A percentile compares a stretch with the other conserved stretches of the same genome.
These are phyloP conservation scores for Xerocomellus intermedius DNA, from an alignment of 768 basidiomycete species.

Conservation along the genomic window DNA sequence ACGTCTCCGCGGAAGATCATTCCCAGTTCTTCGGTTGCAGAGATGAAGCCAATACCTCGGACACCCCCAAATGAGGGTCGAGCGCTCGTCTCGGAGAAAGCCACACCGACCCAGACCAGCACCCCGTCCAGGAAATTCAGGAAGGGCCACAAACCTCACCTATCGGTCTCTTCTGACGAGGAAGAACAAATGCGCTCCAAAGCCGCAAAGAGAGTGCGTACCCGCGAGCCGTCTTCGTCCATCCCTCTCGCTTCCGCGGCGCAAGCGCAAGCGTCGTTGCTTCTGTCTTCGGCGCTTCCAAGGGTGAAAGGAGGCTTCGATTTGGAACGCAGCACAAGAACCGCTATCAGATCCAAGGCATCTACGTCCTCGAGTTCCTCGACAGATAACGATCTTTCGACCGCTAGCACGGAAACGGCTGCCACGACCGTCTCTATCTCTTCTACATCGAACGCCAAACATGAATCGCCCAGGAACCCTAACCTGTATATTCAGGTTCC, in stretches of 20 bases:
- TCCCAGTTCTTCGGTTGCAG: not conserved
- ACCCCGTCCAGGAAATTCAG: slow-evolving; percentile 22
- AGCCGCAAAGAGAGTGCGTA: slow-evolving; percentile 61
- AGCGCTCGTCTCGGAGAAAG: slow-evolving; percentile 12
- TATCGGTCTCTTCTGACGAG: slow-evolving; percentile 68
- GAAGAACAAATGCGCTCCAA: slow-evolving; percentile 65
- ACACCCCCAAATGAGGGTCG: slow-evolving; percentile 26
- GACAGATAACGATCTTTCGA: slow-evolving; percentile 35
- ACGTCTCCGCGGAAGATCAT: slow-evolving; percentile 7
- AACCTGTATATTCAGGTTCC: slow-evolving; percentile 19
- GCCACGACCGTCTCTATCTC: slow-evolving; percentile 26
- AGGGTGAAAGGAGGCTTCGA: slow-evolving; percentile 13
- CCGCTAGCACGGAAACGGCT: slow-evolving; percentile 31
- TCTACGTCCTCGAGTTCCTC: slow-evolving; percentile 30
- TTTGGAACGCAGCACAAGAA: slow-evolving; percentile 18
- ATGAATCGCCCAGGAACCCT: slow-evolving; percentile 21
- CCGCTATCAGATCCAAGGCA: slow-evolving; percentile 21
- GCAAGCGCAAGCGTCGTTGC: slow-evolving; percentile 20
- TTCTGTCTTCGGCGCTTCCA: slow-evolving; percentile 21
- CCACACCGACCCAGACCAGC: slow-evolving; percentile 15
- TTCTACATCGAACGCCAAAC: slow-evolving; percentile 19
- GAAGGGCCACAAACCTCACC: slow-evolving; percentile 39
- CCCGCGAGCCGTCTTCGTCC: slow-evolving; percentile 34
- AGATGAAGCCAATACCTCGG: slow-evolving; percentile 14
- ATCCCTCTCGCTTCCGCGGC: slow-evolving; percentile 23